Evolutionary conservation across 192 early-diverging fungal species (phyloP), one percentile per base, ranked within the genome.

Genomic region (Coemansia sp.): DNA sequence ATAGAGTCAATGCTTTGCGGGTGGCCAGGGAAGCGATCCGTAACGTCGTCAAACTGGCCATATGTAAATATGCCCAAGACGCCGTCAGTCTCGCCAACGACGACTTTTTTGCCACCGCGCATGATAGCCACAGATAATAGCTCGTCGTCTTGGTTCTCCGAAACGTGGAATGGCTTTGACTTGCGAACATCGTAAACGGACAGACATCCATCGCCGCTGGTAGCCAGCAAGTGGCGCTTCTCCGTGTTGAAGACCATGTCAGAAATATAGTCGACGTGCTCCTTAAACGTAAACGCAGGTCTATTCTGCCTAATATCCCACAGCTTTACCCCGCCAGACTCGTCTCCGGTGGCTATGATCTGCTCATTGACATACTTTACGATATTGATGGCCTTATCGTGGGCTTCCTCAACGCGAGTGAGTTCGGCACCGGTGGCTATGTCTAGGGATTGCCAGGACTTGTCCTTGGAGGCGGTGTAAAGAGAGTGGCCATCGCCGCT

Each of bases 101-200:
- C 86, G 8, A 88, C 96, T 73, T 95, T 96, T 33, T 84, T 85
- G 20, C 85, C 85, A 65, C 91, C 86, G 84, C 92, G 76, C 61
- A 83, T 68, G 20, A 69, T 36, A 18, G 72, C 64, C 18, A 98
- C 84, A 23, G 91, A 96, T 45, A 99, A 72, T 38, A 98, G 84
- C 69, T 98, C 97, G 74, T 97, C 95, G 36, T 98, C 97, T 84
- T 94, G 93, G 68, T 95, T 91, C 28, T 90, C 97, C 6, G 94
- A 97, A 66, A 93, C 89, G 34, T 88, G 92, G 26, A 92, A 77
- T 13, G 93, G 90, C 53, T 92, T 88, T 12, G 86, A 78, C 75
- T 95, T 96, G 52, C 95, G 90, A 42, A 95, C 86, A 72, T 99
- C 96, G 69, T 91, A 95, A 3, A 94, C 87, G 18, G 93, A 92